phyloP scores from a whole-genome alignment of 2,329 filamentous ascomycete genomes.

The Epichloe festucae region DNA sequence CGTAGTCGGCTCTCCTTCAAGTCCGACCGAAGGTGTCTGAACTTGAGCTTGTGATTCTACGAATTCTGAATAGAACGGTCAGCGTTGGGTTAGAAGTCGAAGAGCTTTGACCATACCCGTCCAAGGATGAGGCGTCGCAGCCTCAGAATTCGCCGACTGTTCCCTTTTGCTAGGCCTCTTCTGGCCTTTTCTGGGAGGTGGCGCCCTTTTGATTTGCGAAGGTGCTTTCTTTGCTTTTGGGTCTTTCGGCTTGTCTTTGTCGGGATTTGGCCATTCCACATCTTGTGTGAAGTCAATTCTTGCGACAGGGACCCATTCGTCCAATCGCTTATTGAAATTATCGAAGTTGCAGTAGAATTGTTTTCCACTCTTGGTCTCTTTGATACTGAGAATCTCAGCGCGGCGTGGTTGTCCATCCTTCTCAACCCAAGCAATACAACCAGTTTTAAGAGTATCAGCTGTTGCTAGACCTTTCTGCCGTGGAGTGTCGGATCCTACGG shows the following conservation, averaged over 20 bases:
- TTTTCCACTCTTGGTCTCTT: slow-evolving; percentile 74
- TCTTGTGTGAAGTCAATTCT: slow-evolving; percentile 80
- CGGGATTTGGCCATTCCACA: slow-evolving; percentile 91
- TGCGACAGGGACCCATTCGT: slow-evolving; percentile 76
- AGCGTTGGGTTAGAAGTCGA: neutral
- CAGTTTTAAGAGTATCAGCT: slow-evolving; percentile 57
- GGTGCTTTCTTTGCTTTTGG: slow-evolving; percentile 59
- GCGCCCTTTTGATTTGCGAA: slow-evolving; percentile 44
- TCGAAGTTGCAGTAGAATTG: slow-evolving; percentile 96
- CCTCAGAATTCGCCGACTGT: slow-evolving; percentile 40
- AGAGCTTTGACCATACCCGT: slow-evolving; percentile 18
- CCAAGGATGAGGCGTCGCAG: slow-evolving; percentile 41
- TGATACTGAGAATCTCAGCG: slow-evolving; percentile 92
- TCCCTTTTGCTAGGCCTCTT: slow-evolving; percentile 45
- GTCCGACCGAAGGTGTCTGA: slow-evolving; percentile 29
- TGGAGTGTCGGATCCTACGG: slow-evolving; percentile 44
- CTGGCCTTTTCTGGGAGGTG: slow-evolving; percentile 44
- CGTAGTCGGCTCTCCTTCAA: slow-evolving; percentile 32
- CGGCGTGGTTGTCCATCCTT: slow-evolving; percentile 76
- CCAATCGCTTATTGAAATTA: slow-evolving; percentile 81
- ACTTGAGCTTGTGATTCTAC: slow-evolving; percentile 33
- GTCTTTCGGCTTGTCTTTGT: slow-evolving; percentile 69
- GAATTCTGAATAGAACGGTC: slow-evolving; percentile 22
- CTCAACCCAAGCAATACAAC: slow-evolving; percentile 47
- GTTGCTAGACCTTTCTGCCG: slow-evolving; percentile 71